Evolutionary conservation across 2,329 filamentous ascomycete species (phyloP), one percentile per base, ranked within the genome.

Genomic region (Diaporthe caulivora): DNA sequence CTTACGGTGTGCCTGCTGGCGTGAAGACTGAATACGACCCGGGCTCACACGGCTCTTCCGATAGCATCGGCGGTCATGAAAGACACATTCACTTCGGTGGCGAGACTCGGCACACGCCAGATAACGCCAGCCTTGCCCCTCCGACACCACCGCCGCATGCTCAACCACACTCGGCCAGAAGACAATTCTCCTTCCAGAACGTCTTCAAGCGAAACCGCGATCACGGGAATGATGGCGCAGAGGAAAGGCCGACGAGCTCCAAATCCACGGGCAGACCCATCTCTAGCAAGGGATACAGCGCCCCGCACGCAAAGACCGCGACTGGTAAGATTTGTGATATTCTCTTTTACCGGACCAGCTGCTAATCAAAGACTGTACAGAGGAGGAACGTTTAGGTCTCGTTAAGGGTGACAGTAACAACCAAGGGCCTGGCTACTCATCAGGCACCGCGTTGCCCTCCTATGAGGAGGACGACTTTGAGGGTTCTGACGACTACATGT

Each of bases 171-270:
- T 85, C 86, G 40, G 90, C 93, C 15, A 89, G 86, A 76, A 89
- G 96, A 74, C 94, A 98, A 80, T 99, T 98, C 84, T 97, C 94
- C 24, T 98, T 98, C 86, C 93, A 95, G 76, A 95, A 93, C 77
- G 91, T 98, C 69, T 97, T 98, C 82, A 85, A 86, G 74, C 88
- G 92, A 65, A 84, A 87, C 77, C 86, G 77, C 64, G 74, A 79
- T 75, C 80, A 81, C 73, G 77, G 60, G 1, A 76, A 78, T 7
- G 77, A 74, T 34, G 74, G 74, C 10, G 71, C 60, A 29, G 74
- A 69, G 24, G 78, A 78, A 24, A 75, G 75, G 44, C 68, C 76
- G 57, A 78, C 73, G 76, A 79, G 74, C 77, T 77, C 49, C 75
- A 77, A 80, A 81, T 80, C 81, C 76, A 79, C 77, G 76, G 81